Evolutionary conservation across 1,284 basidiomycete genomes (phyloP).

Genomic region (Cutaneotrichosporon daszewskae): DNA sequence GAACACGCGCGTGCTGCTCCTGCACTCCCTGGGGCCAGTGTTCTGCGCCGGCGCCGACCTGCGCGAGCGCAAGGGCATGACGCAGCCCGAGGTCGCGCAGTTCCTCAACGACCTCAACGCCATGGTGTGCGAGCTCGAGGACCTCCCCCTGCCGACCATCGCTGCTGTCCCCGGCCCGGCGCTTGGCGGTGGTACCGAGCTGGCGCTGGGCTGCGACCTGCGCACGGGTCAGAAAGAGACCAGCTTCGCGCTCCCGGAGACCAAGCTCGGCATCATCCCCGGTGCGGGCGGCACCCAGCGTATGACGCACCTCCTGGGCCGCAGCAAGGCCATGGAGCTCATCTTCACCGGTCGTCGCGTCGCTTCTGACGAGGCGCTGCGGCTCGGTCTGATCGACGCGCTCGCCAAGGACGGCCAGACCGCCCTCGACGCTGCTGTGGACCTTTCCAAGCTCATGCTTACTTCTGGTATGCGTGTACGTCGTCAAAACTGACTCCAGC

Average conservation of each 20-base stretch:
- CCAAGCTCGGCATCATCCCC: conserved; percentile 83
- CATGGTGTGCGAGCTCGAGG: conserved; percentile 68
- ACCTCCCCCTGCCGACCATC: conserved; percentile 77
- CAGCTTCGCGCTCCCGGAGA: conserved; percentile 68
- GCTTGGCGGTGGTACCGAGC: conserved; percentile 82
- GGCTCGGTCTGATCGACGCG: conserved; percentile 61
- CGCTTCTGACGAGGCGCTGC: conserved; percentile 62
- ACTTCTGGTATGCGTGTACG: conserved; percentile 36
- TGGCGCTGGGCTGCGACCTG: conserved; percentile 80
- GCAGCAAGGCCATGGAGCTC: conserved; percentile 78
- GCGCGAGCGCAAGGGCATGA: conserved; percentile 75
- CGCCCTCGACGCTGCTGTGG: conserved; percentile 26
- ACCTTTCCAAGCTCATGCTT: conserved; percentile 32
- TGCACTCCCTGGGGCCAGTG: conserved; percentile 65
- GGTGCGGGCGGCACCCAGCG: conserved; percentile 93
- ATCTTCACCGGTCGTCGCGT: conserved; percentile 72
- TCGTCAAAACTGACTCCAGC: conserved; percentile 56
- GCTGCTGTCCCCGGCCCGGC: conserved; percentile 90
- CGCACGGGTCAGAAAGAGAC: conserved; percentile 70
- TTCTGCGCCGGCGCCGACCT: conserved; percentile 94
- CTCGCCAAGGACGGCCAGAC: conserved; percentile 52
- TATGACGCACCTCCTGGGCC: conserved; percentile 70
- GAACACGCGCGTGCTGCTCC: conserved; percentile 69
- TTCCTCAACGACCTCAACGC: conserved; percentile 74
- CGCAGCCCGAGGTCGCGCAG: conserved; percentile 62